Evolutionary conservation across 139 green algal genomes (phyloP).

Genomic region (Chlorella sp.): DNA sequence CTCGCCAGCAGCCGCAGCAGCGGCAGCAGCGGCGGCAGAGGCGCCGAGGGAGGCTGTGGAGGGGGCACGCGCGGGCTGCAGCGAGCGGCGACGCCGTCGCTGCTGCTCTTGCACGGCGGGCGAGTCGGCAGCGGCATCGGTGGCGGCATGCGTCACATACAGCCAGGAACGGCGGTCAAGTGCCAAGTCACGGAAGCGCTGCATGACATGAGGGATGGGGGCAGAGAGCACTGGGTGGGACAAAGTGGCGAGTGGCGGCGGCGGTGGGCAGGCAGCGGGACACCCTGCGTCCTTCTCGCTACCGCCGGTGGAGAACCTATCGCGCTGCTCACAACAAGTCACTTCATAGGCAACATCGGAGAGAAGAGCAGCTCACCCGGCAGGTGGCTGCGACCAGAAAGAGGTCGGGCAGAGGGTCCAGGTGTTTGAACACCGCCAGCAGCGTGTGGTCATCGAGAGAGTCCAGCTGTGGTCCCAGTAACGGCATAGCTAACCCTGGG

Average conservation of each 20-base stretch:
- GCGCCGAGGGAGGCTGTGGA: background rate
- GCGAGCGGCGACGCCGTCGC: background rate
- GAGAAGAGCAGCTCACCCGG: conserved; percentile 12
- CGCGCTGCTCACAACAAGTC: background rate
- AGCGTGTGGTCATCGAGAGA: conserved; percentile 35
- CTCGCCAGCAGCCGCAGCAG: background rate
- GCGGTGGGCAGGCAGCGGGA: too few species aligned
- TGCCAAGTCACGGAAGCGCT: conserved; percentile 41
- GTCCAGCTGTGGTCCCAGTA: background rate
- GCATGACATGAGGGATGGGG: background rate
- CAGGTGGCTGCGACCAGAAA: conserved; percentile 30
- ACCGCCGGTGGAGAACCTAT: too few species aligned
- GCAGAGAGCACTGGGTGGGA: background rate
- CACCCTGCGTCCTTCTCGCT: background rate
- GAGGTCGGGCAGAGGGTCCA: conserved; percentile 39
- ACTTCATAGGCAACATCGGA: background rate
- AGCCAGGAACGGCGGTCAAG: conserved; percentile 29
- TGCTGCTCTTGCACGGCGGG: background rate
- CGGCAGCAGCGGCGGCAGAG: background rate
- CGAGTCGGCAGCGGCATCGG: background rate
- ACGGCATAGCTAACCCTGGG: too few species aligned
- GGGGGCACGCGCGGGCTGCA: background rate
- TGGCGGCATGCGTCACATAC: conserved; percentile 21
- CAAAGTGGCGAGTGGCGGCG: too few species aligned
- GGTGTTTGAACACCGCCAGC: conserved; percentile 3